Base-by-base conservation (phyloP, 495 filamentous ascomycete genomes). In the Podospora conica region DNA sequence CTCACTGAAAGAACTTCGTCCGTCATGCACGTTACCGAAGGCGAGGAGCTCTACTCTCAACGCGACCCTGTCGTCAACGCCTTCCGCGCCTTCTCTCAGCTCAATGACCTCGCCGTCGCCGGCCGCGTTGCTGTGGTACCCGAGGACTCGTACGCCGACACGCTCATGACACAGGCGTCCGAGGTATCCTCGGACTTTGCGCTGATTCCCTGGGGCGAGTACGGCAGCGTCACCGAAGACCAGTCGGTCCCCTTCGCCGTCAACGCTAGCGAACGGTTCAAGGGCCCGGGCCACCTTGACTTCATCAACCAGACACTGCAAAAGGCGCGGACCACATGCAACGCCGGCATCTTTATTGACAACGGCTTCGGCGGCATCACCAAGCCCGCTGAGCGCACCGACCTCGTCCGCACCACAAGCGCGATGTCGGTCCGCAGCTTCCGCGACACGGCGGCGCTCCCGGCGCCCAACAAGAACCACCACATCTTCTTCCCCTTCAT, bases 1-100 rank as follows among this genome's bases (percentile, higher is more conserved):
- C 86, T 98, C 23, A 95, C 92, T 0, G 93, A 98, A 66, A 92
- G 95, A 82, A 88, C 90, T 31, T 97, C 95, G 8, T 91, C 93
- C 21, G 93, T 97, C 62, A 98, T 98, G 95, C 90, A 92, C 70
- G 91, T 96, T 7, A 88, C 91, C 0, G 91, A 95, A 66, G 80
- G 87, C 53, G 91, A 93, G 10, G 91, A 93, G 21, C 69, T 75
- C 20, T 87, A 89, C 67, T 85, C 86, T 11, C 78, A 87, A 6
- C 85, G 85, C 77, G 95, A 98, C 70, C 92, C 95, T 6, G 91
- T 97, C 0, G 86, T 97, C 27, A 97, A 96, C 73, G 90, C 91
- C 10, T 97, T 97, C 82, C 85, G 89, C 22, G 91, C 92, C 0
- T 92, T 98, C 72, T 91, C 91, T 24, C 88, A 89, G 68, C 85